Conservation (phyloP, 352 stramenopile genomes). For the Globisporangium echinulatum region DNA sequence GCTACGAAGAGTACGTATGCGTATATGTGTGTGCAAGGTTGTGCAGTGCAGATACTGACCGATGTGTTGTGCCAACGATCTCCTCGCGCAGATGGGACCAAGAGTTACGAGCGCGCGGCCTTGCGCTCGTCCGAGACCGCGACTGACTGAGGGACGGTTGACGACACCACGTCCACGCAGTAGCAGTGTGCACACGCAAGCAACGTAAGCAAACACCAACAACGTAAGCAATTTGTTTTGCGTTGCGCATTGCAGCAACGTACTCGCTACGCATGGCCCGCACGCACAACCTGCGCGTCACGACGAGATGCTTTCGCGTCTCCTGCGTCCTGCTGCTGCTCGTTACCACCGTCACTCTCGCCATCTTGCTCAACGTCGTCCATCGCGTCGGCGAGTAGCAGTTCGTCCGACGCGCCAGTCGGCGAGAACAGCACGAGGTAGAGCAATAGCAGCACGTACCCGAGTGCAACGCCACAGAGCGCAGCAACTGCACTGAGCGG, state of each 20-base stretch:
- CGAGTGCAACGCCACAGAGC: slow-evolving; percentile 13
- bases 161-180: too few species aligned
- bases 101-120: slow-evolving; percentile 54
- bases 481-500: slow-evolving; percentile 12
- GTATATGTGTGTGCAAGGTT: not conserved
- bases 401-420: not conserved
- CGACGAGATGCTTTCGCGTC: not conserved
- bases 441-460: slow-evolving; percentile 41
- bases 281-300: not conserved
- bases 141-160: slow-evolving; percentile 27
- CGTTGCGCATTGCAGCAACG: too few species aligned
- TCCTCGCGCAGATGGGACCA: slow-evolving; percentile 45
- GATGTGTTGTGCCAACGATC: too few species aligned
- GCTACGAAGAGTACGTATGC: slow-evolving; percentile 52
- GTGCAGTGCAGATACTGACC: too few species aligned
- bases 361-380: not conserved
- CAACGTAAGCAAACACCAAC: too few species aligned
- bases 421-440: slow-evolving; percentile 58
- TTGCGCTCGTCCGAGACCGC: slow-evolving; percentile 62
- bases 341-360: not conserved
- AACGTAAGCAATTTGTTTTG: too few species aligned
- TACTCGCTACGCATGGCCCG: not conserved
- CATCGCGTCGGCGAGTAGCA: not conserved
- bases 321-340: not conserved
- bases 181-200: not conserved